A percentile compares a stretch with the other conserved stretches of the same genome.
These are phyloP conservation scores for Monosporascus ibericus DNA, from an alignment of 2,329 filamentous ascomycete genomes.

Conservation along the genomic window DNA sequence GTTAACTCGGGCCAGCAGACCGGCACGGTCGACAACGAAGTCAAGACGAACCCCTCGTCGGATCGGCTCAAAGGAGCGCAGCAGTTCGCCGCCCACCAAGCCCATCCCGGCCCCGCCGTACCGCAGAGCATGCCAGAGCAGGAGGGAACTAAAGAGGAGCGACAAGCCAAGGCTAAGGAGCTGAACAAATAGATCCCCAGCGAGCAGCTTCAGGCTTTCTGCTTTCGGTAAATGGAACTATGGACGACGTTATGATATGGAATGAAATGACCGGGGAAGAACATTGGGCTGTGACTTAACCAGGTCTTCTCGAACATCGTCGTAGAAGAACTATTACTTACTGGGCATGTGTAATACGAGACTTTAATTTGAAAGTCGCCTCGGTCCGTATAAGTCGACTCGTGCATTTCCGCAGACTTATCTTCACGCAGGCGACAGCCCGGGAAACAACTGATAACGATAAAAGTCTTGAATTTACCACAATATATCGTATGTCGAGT, in stretches of 20 bases:
- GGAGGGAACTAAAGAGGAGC: slow-evolving; percentile 64
- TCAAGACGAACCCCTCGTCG: slow-evolving; percentile 31
- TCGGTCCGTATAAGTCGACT: too few relatives aligned
- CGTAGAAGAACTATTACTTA: too few relatives aligned
- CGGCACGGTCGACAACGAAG: slow-evolving; percentile 27
- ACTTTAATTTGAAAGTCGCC: too few relatives aligned
- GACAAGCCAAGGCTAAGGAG: slow-evolving; percentile 56
- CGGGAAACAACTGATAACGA: too few relatives aligned
- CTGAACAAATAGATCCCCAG: slow-evolving; percentile 49
- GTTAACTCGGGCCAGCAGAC: slow-evolving; percentile 11
- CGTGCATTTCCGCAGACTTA: too few relatives aligned
- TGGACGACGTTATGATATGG: neutral
- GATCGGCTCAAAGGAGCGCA: slow-evolving; percentile 33
- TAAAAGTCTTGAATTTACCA: too few relatives aligned
- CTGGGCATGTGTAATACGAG: too few relatives aligned
- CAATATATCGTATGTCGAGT: too few relatives aligned
- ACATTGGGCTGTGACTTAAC: too few relatives aligned
- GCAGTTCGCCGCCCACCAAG: slow-evolving; percentile 42
- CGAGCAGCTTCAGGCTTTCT: neutral
- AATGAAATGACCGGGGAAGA: too few relatives aligned
- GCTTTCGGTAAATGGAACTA: neutral
- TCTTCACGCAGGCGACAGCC: too few relatives aligned
- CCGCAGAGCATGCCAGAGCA: slow-evolving; percentile 47
- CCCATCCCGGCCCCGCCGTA: slow-evolving; percentile 53
- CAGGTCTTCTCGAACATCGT: too few relatives aligned